Base-by-base conservation (phyloP, 2,329 filamentous ascomycete species). In the Ustulina deusta region DNA sequence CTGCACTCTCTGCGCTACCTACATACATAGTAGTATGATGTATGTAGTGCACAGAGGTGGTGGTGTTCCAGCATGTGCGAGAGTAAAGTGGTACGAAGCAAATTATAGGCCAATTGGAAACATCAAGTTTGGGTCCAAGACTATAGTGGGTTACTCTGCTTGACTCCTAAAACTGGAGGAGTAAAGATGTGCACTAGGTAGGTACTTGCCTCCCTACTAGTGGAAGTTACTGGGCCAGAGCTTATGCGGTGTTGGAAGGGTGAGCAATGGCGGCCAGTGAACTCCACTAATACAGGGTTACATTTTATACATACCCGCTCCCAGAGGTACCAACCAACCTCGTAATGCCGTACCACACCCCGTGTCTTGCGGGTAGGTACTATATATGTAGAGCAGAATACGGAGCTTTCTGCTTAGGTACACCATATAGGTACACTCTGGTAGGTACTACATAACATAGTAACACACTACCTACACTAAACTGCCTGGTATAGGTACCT, bases 51-150 rank as follows among this genome's bases (percentile, higher is more conserved):
- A 34, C 27, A 27, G 27, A 32, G 22, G 49, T 40, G 44, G 55
- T 48, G 29, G 60, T 64, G 64, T 59, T 67, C 56, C 64, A 58
- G 55, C 40, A 34, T 61, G 56, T 64, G 61, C 36, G 55, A 67
- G 68, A 68, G 27, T 40, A 27, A 13, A 44, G 42, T 36, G 15
- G 61, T 49, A 62, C 52, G 38, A 60, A 36, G 46, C 40, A 59
- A 51, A 65, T 49, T 17, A 70, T 65, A 70, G 68, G 68, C 68
- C 68, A 70, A 68, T 70, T 70, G 68, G 58, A 34, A 55, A 32
- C 38, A 22, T 29, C 40, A 54, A 46, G 40, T 25, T 36, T n/a
- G 54, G 57, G 34, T 55, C 66, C 46, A 44, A 63, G 55, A 51
- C 51, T 66, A 17, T 36, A 60, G 66, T 66, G 66, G 54, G 55